Conservation (phyloP, 352 stramenopile species). For the Thraustochytrium striatum region DNA sequence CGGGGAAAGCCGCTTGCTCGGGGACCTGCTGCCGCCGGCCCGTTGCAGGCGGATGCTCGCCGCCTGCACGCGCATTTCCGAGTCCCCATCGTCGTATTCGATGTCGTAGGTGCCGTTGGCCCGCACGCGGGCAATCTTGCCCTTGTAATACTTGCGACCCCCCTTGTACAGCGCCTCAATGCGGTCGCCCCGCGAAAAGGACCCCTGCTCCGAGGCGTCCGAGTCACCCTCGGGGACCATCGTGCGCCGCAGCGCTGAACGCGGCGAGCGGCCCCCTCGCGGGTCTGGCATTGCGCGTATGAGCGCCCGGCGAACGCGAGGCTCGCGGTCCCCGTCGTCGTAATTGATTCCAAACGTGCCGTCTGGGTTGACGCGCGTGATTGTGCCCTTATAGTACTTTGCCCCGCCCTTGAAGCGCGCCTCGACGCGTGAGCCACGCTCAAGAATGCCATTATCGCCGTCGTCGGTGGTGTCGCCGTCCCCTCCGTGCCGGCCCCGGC, state of each 20-base stretch:
- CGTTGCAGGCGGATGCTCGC: conserved; percentile 54
- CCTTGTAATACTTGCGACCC: conserved; percentile 68
- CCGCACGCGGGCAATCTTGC: conserved; percentile 63
- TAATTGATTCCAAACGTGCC: conserved; percentile 70
- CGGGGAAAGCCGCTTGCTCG: background rate
- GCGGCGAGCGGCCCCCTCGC: background rate
- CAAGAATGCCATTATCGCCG: conserved; percentile 10
- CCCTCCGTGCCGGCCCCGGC: conserved; percentile 8
- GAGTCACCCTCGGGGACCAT: background rate
- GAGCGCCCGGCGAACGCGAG: conserved; percentile 53
- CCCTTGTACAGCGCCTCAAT: conserved; percentile 67
- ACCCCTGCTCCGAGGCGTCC: background rate
- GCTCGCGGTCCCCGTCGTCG: conserved; percentile 70
- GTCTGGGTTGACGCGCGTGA: conserved; percentile 62
- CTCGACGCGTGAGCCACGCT: conserved; percentile 64
- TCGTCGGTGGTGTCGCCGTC: background rate
- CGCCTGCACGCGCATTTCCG: conserved; percentile 59
- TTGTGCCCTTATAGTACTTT: conserved; percentile 70
- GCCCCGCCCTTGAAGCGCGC: conserved; percentile 63
- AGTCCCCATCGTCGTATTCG: conserved; percentile 71
- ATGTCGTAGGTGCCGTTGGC: conserved; percentile 69
- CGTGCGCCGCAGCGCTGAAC: background rate
- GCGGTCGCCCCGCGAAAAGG: conserved; percentile 55
- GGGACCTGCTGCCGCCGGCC: background rate
- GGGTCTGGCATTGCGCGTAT: conserved; percentile 49